Percentiles rank a stretch among this genome's conserved stretches.
phyloP scores from a whole-genome alignment of 306 rosid genomes.

The Mucuna pruriens region DNA sequence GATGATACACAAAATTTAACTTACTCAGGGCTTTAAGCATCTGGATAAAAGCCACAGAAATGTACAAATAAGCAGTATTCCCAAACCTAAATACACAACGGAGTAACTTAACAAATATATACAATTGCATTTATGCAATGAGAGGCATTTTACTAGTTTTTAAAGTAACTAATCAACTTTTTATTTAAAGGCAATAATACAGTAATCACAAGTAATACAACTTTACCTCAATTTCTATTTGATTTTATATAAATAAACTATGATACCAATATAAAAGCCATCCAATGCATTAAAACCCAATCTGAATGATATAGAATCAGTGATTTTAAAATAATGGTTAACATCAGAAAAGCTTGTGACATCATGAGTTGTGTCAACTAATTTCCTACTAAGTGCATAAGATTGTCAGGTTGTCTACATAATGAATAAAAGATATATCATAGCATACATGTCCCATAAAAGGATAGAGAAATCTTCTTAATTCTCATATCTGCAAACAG shows the following conservation, averaged over 20 bases:
- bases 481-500: conserved; percentile 1
- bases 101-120: conserved; percentile 2
- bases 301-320: conserved; percentile 1
- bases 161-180: neutral
- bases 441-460: neutral
- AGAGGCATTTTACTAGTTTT: conserved; percentile 26
- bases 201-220: conserved; percentile 9
- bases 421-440: conserved; percentile 27
- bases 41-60: conserved; percentile 99
- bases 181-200: neutral
- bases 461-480: conserved; percentile 3
- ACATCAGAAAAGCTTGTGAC: conserved; percentile 9
- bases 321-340: neutral
- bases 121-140: conserved; percentile 5
- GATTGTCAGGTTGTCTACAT: neutral
- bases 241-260: conserved; percentile 18
- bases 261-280: conserved; percentile 1
- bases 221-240: neutral
- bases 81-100: conserved; percentile 73
- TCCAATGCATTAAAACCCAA: neutral
- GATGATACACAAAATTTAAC: conserved; percentile 33
- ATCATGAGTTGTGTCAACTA: neutral
- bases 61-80: conserved; percentile 93
- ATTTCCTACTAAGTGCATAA: conserved; percentile 10
- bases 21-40: conserved; percentile 98